Base-by-base conservation (phyloP, 192 early-diverging fungal genomes). In the Coemansia furcata region DNA sequence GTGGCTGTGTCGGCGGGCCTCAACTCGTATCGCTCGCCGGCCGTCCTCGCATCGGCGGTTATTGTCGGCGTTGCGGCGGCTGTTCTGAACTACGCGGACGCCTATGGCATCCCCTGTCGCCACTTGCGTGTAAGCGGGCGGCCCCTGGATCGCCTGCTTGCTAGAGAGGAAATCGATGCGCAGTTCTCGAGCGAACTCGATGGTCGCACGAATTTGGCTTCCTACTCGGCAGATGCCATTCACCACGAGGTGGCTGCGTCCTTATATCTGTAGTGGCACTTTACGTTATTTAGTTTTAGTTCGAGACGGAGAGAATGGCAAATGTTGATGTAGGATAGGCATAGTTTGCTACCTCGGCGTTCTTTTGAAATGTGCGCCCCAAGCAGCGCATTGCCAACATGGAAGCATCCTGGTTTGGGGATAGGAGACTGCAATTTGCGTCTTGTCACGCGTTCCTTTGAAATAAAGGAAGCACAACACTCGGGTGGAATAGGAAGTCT, bases 51-150 rank as follows among this genome's bases (percentile, higher is more conserved):
- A 1, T 69, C 71, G 14, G 61, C 37, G 3, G 60, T 83, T 26
- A 50, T 78, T 11, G 54, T 78, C 1, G 75, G 75, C 0, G 14
- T 83, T 67, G 32, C 76, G 5, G 80, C 80, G 15, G 80, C 80
- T 5, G 68, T 72, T 6, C 17, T 78, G 29, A 83, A 82, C 63
- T 74, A 77, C 26, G 74, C 74, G 0, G 80, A 82, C 7, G 55
- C 66, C 0, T 59, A 39, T 33, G 50, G 52, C 15, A 37, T 82
- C 6, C 68, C 71, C 6, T 82, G 71, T 40, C 59, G 71, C 54
- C 71, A 82, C 19, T 52, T 76, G 17, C 60, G 79, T 0, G 39
- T n/a, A 1, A 55, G 59, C 17, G 47, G 62, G 6, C 40, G 15
- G 17, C 37, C 14, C 3, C 23, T 7, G 23, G 6, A 23, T 21